Evolutionary conservation across 768 basidiomycete species (phyloP), one percentile per base, ranked within the genome.

Genomic region (Lactifluus pinguis): DNA sequence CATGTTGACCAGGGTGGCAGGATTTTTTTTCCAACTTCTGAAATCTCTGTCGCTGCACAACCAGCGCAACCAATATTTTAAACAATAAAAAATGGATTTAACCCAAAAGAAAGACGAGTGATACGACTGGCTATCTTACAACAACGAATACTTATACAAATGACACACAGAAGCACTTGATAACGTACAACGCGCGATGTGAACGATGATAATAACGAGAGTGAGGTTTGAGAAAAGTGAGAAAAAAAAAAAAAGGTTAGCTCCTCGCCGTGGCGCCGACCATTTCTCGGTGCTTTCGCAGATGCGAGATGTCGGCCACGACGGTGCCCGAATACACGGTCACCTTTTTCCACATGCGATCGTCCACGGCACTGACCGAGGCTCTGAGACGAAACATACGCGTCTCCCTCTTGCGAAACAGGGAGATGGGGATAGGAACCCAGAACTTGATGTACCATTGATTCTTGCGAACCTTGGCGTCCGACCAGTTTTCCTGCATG

Each of bases 381-480:
- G 65, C 65, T 45, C 44, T 53, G 47, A 66, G 32, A 14, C 59
- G 55, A 42, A 66, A 66, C 63, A 66, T 66, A 21, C 63, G 59
- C 50, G 60, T 61, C 39, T 66, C 63, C 19, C 53, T 53, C 63
- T 65, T 65, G 39, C 60, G 48, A 41, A 65, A 66, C 42, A 66
- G 63, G 9, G 54, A 65, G 17, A 65, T 15, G n/a, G 65, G 65
- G n/a, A 66, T 50, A 6, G 65, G 63, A 25, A 66, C 65, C 59
- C 63, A 65, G 50, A 66, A 66, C 50, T 65, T 64, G 51, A 59
- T 45, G 54, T 64, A 65, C 63, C 63, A 66, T 38, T 66, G 65
- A 14, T 53, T 53, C 25, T 55, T 45, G 29, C 62, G 63, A 38
- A 48, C 42, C 34, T 42, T 45, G 38, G 55, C 54, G 55, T 64